Conservation (phyloP, 345 rosid species). For the Stellera chamaejasme region DNA sequence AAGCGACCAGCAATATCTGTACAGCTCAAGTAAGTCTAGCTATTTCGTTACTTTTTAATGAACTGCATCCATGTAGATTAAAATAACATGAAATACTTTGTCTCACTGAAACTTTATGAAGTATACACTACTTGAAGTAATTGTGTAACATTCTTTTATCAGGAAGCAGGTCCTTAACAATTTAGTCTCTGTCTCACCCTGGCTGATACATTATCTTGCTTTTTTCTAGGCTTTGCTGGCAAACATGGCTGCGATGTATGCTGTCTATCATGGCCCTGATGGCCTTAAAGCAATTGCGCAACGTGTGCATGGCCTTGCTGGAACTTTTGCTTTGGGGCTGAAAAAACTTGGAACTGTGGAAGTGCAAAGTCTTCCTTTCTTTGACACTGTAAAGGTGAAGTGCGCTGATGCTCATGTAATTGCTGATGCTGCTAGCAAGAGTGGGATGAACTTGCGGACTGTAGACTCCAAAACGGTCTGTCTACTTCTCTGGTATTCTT, state of each 20-base stretch:
- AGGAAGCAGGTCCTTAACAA: constrained; percentile 1
- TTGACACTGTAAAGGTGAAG: constrained; percentile 91
- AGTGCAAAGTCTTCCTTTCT: constrained; percentile 82
- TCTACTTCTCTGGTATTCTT: constrained; percentile 12
- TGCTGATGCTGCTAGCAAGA: constrained; percentile 68
- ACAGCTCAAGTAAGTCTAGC: constrained; percentile 82
- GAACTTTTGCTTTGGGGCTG: constrained; percentile 70
- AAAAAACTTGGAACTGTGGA: constrained; percentile 82
- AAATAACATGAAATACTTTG: background rate
- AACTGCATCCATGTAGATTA: background rate
- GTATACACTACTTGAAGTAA: background rate
- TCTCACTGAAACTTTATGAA: background rate
- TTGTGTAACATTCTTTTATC: background rate
- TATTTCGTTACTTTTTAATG: constrained; percentile 1
- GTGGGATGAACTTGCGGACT: constrained; percentile 71
- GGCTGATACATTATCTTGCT: constrained; percentile 16
- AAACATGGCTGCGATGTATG: constrained; percentile 97
- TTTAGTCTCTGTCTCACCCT: constrained; percentile 6
- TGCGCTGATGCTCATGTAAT: constrained; percentile 73
- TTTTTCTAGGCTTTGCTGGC: constrained; percentile 82
- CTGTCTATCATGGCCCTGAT: constrained; percentile 96
- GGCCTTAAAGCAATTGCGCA: constrained; percentile 76
- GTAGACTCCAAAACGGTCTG: constrained; percentile 81
- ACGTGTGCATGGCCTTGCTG: constrained; percentile 97
- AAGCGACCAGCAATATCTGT: constrained; percentile 99